A percentile compares a stretch with the other conserved stretches of the same genome.
These are phyloP conservation scores for Aurantiochytrium sp. DNA, from an alignment of 108 stramenopile species.

Conservation along the genomic window DNA sequence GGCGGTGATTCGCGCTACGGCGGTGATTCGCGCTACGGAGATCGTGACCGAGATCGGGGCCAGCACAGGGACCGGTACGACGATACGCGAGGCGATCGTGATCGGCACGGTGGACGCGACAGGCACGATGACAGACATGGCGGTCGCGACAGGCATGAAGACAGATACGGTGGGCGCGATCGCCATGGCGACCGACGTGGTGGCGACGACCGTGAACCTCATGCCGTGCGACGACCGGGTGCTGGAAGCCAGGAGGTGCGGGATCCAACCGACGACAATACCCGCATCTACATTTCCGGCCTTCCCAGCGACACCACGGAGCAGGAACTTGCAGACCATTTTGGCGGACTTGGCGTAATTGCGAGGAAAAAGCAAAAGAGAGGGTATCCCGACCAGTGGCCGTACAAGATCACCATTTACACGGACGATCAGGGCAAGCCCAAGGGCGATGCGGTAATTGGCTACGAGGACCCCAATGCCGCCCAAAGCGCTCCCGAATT, in stretches of 20 bases:
- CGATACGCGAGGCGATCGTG: not conserved
- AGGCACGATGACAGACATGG: not conserved
- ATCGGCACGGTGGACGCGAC: not conserved
- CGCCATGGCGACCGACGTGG: not conserved
- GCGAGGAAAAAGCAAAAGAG: not conserved
- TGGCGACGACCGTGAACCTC: not conserved
- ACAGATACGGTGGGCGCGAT: not conserved
- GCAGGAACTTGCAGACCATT: not conserved
- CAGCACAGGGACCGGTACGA: not conserved
- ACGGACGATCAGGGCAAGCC: not conserved
- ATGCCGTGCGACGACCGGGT: not conserved
- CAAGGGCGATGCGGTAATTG: not conserved
- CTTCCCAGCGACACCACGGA: not conserved
- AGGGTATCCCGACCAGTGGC: not conserved
- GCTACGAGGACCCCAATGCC: conserved; percentile 11
- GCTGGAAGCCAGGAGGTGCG: not conserved
- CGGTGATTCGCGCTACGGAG: not conserved
- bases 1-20: not conserved
- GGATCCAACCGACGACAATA: not conserved
- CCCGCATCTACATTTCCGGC: not conserved
- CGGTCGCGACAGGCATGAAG: not conserved
- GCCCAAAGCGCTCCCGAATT: conserved; percentile 2
- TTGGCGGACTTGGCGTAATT: not conserved
- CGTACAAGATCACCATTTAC: not conserved
- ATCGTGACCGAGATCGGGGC: not conserved